These are phyloP conservation scores for Phylloporus sp. DNA, from an alignment of 768 basidiomycete species.

Conservation along the genomic window DNA sequence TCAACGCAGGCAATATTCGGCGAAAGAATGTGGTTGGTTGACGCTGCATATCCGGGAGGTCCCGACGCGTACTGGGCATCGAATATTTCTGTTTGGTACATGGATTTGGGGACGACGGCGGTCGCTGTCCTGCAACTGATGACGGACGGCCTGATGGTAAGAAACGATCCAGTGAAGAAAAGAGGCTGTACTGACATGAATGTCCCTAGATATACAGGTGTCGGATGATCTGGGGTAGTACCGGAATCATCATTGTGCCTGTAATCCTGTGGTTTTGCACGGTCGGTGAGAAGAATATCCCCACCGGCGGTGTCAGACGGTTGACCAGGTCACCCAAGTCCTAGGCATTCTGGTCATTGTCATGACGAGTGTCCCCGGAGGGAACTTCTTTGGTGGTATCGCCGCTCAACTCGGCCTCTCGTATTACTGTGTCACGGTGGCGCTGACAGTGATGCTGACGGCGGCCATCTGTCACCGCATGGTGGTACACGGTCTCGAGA, in stretches of 20 bases:
- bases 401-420: slow-evolving; percentile 13
- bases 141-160: slow-evolving; percentile 37
- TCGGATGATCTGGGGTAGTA: slow-evolving; percentile 29
- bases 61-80: slow-evolving; percentile 29
- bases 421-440: slow-evolving; percentile 20
- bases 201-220: slow-evolving; percentile 36
- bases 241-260: slow-evolving; percentile 16
- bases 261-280: slow-evolving; percentile 20
- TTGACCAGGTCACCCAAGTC: slow-evolving; percentile 9
- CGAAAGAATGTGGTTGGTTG: slow-evolving; percentile 34
- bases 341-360: slow-evolving; percentile 16
- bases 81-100: slow-evolving; percentile 26
- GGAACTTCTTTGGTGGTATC: slow-evolving; percentile 16
- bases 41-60: slow-evolving; percentile 32
- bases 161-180: background rate
- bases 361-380: slow-evolving; percentile 14
- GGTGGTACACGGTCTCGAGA: slow-evolving; percentile 7
- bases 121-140: slow-evolving; percentile 31
- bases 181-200: background rate
- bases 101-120: slow-evolving; percentile 28
- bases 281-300: slow-evolving; percentile 17
- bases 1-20: slow-evolving; percentile 28
- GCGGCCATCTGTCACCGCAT: slow-evolving; percentile 16
- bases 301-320: background rate
- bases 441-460: slow-evolving; percentile 21